These are phyloP conservation scores for Rutidosis leptorrhynchoides DNA, from an alignment of 129 eudicot species.

Conservation along the genomic window DNA sequence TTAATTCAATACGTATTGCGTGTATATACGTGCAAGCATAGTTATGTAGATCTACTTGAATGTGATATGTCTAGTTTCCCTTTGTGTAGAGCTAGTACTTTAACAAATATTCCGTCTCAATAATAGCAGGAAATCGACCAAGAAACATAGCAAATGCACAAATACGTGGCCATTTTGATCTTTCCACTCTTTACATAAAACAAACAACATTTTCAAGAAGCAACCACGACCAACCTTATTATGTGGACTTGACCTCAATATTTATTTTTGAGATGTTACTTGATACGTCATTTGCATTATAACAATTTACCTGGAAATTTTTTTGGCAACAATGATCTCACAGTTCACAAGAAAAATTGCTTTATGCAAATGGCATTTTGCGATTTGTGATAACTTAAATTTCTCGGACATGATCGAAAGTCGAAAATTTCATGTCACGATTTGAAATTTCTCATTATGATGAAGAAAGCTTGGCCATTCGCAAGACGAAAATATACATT, in stretches of 20 bases:
- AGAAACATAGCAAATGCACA: conserved; percentile 3
- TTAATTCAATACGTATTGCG: background rate
- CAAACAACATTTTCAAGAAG: background rate
- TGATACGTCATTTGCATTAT: no score
- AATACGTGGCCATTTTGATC: background rate
- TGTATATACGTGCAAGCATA: background rate
- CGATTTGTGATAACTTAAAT: no score
- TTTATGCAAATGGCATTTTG: no score
- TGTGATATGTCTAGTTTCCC: background rate
- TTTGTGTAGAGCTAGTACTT: background rate
- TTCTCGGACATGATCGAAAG: no score
- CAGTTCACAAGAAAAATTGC: no score
- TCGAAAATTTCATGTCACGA: no score
- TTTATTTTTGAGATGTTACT: no score
- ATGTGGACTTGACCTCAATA: background rate
- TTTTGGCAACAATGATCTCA: no score
- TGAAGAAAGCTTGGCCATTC: no score
- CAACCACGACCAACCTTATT: background rate
- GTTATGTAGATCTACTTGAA: background rate
- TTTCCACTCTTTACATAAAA: background rate
- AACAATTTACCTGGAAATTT: no score
- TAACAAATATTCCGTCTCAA: background rate
- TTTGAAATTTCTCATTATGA: no score
- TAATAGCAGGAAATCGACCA: background rate
- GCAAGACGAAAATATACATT: no score